phyloP scores from a whole-genome alignment of 176 grass and related monocot genomes.

The Secale cereale region DNA sequence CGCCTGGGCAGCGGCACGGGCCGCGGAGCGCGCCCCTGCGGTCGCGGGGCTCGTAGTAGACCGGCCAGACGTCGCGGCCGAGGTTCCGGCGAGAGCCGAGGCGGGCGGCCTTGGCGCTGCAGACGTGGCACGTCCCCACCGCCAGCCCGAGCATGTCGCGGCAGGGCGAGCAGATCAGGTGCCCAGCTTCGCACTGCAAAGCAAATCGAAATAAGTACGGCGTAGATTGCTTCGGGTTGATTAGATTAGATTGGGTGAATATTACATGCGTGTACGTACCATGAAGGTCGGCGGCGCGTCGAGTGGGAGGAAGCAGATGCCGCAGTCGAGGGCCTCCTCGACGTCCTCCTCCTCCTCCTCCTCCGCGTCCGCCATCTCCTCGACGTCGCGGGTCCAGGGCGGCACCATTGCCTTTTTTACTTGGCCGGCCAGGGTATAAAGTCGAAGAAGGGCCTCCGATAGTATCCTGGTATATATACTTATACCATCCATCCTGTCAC shows the following conservation, averaged over 20 bases:
- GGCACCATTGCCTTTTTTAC: background rate
- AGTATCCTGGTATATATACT: background rate
- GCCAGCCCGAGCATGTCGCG: background rate
- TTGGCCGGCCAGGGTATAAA: background rate
- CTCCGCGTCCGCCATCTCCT: background rate
- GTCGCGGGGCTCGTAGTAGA: background rate
- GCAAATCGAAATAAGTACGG: background rate
- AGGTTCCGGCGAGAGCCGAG: background rate
- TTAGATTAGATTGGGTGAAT: background rate
- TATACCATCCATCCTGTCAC: background rate
- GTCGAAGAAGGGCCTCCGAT: background rate
- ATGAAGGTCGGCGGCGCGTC: background rate
- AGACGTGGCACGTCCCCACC: conserved; percentile 1
- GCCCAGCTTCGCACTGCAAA: conserved; percentile 6
- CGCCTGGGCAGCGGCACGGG: background rate
- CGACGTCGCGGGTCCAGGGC: background rate
- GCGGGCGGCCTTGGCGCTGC: background rate
- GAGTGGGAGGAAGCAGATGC: conserved; percentile 1
- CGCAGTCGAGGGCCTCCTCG: background rate
- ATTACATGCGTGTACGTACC: background rate
- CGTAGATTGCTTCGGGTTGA: background rate
- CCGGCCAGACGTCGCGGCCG: background rate
- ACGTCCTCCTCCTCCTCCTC: background rate
- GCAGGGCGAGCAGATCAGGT: conserved; percentile 21
- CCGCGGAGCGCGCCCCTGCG: background rate